Conservation (phyloP, 257 asterid species). For the Solanum paucissectum region DNA sequence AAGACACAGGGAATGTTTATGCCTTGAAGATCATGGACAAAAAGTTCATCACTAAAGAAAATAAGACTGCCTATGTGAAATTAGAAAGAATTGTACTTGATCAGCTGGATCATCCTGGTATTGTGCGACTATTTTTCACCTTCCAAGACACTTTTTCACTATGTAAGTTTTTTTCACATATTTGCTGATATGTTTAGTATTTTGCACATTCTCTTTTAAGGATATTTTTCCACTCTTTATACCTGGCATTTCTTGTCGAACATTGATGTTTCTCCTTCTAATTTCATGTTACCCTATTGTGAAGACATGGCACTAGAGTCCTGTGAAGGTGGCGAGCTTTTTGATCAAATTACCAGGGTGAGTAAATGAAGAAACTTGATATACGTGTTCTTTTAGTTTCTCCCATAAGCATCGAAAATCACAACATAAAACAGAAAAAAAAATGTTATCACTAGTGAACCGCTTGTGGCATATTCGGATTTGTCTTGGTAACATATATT, state of each 20-base stretch:
- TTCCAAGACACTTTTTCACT: constrained; percentile 90
- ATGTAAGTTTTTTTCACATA: constrained; percentile 41
- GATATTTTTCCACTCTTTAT: background rate
- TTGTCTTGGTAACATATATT: background rate
- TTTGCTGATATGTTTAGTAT: background rate
- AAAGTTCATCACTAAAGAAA: constrained; percentile 94
- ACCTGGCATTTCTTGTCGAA: background rate
- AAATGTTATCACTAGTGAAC: background rate
- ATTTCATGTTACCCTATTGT: constrained; percentile 14
- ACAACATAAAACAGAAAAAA: background rate
- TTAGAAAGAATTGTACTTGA: constrained; percentile 94
- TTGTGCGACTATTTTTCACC: constrained; percentile 76
- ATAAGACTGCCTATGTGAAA: constrained; percentile 93
- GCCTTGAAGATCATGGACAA: constrained; percentile 99
- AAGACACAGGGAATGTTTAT: constrained; percentile 70
- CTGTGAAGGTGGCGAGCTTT: constrained; percentile 98
- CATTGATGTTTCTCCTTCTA: background rate
- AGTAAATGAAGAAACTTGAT: constrained; percentile 7
- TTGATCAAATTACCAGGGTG: constrained; percentile 94
- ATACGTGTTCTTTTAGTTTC: background rate
- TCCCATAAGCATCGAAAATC: background rate
- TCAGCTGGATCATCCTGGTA: constrained; percentile 96
- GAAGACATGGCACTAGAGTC: constrained; percentile 98
- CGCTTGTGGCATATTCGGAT: background rate
- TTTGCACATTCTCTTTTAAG: background rate